Base-by-base conservation (phyloP, 805 yeast species). In the Dipodascus geniculatus region DNA sequence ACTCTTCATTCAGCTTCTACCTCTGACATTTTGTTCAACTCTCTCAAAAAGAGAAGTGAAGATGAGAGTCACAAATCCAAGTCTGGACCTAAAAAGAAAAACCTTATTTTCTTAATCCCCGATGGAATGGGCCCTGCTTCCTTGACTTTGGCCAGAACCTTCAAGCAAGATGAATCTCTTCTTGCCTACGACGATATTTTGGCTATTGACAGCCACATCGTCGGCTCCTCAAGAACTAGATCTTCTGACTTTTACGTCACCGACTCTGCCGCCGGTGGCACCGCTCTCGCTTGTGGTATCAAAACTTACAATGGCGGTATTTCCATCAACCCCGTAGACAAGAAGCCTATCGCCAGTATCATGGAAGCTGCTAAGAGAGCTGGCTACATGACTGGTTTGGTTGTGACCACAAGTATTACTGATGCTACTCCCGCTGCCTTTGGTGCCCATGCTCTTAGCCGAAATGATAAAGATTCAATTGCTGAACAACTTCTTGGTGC, bases 181-280 rank as follows among this genome's bases (percentile, higher is more conserved):
- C 73, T 86, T 53, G 67, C 77, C 2, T 67, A 75, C 48, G 77
- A 78, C 58, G 84, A 83, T 59, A 68, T 78, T 17, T 72, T 87
- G 58, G 67, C 71, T 8, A 62, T 88, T 28, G 96, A 88, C 67
- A 71, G 77, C 56, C 79, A 82, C 65, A 69, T 89, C 50, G 77
- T 89, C 51, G 97, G 97, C 28, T 76, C 85, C 22, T 84, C 95
- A 6, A 77, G 97, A 60, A 90, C 97, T 0, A 75, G 89, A 56
- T 85, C 96, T n/a, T 79, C 80, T 23, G 72, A 75, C 58, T 85
- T 95, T 1, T 72, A 85, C 61, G 79, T 90, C 56, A 90, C 97
- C 0, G 97, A 90, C 66, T 86, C 96, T 24, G 97, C 97, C 8
- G 97, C 97, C 1, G 97, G 96, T n/a, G 97, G 96, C 16, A 88